phyloP scores from a whole-genome alignment of 2,329 filamentous ascomycete species.

The Graphilbum fragrans region DNA sequence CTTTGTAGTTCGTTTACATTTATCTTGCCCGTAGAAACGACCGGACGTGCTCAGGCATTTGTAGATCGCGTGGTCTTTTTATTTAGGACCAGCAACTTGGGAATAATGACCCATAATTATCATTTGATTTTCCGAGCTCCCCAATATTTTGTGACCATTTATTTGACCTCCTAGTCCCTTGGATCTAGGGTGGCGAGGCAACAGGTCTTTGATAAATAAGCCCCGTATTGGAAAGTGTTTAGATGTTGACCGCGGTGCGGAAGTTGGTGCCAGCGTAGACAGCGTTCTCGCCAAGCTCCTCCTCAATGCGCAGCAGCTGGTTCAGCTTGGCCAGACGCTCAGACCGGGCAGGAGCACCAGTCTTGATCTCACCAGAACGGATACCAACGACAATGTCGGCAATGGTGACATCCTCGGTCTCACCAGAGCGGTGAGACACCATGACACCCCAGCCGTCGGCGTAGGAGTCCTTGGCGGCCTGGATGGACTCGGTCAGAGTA shows the following conservation, averaged over 20 bases:
- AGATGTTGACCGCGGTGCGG: conserved; percentile 82
- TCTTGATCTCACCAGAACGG: conserved; percentile 97
- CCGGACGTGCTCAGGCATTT: too few relatives aligned
- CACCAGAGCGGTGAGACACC: conserved; percentile 97
- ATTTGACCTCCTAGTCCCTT: too few relatives aligned
- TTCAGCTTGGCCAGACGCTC: conserved; percentile 99
- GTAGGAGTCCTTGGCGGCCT: conserved; percentile 97
- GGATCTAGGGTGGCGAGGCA: too few relatives aligned
- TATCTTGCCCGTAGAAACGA: too few relatives aligned
- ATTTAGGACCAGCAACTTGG: neutral
- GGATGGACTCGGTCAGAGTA: conserved; percentile 96
- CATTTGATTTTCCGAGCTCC: neutral
- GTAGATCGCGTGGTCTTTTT: neutral
- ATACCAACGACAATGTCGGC: conserved; percentile 96
- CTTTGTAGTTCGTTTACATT: too few relatives aligned
- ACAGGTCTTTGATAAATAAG: neutral
- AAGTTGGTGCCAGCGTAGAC: conserved; percentile 88
- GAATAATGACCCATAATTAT: neutral
- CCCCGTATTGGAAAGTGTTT: conserved; percentile 22
- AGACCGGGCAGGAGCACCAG: conserved; percentile 86
- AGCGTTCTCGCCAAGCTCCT: conserved; percentile 88
- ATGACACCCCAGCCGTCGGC: conserved; percentile 96
- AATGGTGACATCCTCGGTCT: conserved; percentile 99
- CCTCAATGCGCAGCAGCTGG: conserved; percentile 99
- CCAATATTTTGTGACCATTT: neutral